Base-by-base conservation (phyloP, 768 basidiomycete genomes). In the Mycena galericulata region DNA sequence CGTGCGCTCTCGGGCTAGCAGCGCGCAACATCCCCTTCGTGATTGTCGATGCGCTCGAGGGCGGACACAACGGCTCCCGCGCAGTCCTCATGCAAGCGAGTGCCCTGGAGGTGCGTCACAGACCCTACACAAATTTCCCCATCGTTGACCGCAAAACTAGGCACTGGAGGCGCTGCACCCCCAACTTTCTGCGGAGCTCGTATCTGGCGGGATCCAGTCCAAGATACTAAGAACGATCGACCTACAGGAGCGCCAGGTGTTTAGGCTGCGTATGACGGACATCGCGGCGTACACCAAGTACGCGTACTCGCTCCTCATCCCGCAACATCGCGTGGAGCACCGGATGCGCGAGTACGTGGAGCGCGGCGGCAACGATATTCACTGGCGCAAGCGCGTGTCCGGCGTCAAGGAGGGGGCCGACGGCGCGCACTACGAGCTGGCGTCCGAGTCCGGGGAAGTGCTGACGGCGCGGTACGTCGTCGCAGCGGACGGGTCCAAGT, bases 261-360 rank as follows among this genome's bases (percentile, higher is more conserved):
- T 74, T 6, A 81, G 82, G 8, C 74, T 71, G 29, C 78, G 79
- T 49, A 59, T 62, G 8, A 53, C 67, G 3, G 30, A 30, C 4
- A 70, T 78, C 36, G 67, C 65, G 11, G 9, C 79, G 4, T 72
- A 73, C 69, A 84, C 83, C 27, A 79, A 74, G 22, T 81, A 77
- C 68, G 79, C 82, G 1, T 82, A 79, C 65, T 65, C 71, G 18
- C 65, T 84, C 18, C 45, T 80, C 43, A 68, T 83, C 27, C 77
- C 83, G 12, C 86, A 86, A 71, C 75, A 73, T 27, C 45, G 77
- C 11, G 81, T 81, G 1, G 86, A 86, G 65, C 60, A 73, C 22
- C 57, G 80, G 22, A 75, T 86, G 15, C 68, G 64, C 17, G 68
- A 79, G 24, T 74, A 75, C 43, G 59, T 84, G 24, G 40, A 72